phyloP scores from a whole-genome alignment of 768 basidiomycete species.

The Scleroderma bovista region DNA sequence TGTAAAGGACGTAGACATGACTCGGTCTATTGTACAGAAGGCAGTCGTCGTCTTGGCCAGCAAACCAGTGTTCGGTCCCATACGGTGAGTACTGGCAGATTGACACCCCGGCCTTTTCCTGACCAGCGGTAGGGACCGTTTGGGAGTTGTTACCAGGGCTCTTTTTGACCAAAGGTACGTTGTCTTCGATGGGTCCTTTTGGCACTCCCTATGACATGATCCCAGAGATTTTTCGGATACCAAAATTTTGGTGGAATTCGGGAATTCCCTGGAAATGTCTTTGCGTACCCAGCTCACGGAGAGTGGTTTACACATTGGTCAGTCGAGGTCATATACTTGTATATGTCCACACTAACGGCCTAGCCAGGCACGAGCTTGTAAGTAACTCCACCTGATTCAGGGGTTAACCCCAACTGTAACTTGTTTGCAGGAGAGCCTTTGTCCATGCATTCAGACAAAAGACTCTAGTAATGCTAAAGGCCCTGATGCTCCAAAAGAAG shows the following conservation, averaged over 20 bases:
- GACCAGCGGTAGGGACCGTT: constrained; percentile 63
- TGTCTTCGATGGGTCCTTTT: background rate
- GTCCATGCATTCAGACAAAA: constrained; percentile 91
- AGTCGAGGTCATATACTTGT: constrained; percentile 15
- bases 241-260: constrained; percentile 86
- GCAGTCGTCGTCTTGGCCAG: constrained; percentile 92
- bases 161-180: constrained; percentile 76
- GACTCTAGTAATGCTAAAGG: constrained; percentile 89
- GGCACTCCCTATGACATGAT: background rate
- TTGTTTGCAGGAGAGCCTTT: constrained; percentile 66
- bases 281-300: constrained; percentile 82
- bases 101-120: background rate
- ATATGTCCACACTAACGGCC: constrained; percentile 6
- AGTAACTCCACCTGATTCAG: constrained; percentile 14
- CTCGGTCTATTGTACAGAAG: constrained; percentile 95
- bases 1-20: constrained; percentile 79
- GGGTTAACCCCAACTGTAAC: background rate
- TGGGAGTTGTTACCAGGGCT: constrained; percentile 91
- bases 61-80: constrained; percentile 89
- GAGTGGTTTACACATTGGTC: constrained; percentile 93
- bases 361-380: constrained; percentile 66
- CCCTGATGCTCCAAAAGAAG: constrained; percentile 88
- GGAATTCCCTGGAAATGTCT: constrained; percentile 66
- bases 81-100: constrained; percentile 48
- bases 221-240: constrained; percentile 84